Evolutionary conservation across 192 early-diverging fungal genomes (phyloP), one percentile per base, ranked within the genome.

Genomic region (Entomortierella beljakovae): DNA sequence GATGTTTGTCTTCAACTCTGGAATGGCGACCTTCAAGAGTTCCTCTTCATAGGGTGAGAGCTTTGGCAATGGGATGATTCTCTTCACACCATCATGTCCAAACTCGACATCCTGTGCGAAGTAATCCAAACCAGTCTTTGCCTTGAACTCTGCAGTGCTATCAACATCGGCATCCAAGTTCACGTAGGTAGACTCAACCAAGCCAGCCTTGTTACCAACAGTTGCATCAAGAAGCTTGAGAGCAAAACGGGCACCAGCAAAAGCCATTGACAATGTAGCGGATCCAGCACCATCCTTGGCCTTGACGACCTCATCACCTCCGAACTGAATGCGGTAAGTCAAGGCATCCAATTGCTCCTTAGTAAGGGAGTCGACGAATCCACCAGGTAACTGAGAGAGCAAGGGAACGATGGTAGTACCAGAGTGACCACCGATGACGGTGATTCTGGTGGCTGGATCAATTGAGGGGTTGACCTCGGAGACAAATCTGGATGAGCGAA

Each of bases 221-320:
- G 88, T 68, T 18, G 95, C 95, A 32, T 92, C 84, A 50, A 99
- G 87, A 46, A 99, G 73, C 16, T 93, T 92, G 69, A 88, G 82
- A 53, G 93, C 86, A 82, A 99, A 99, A 26, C 94, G 88, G 26
- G 93, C 91, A 48, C 91, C 93, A 52, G 93, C 92, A 63, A 87
- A 90, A 37, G 94, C 93, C 94, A 95, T 95, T 11, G 93, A 94
- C 49, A 96, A 85, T 8, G 93, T 96, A 43, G 94, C 94, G 31
- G 91, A 93, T 31, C 93, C 94, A 32, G 92, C 90, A 64, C 97
- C 82, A 50, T 79, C 82, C 89, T 98, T 98, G 74, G 97, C 97
- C 91, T 97, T 94, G 71, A 98, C 95, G 31, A 98, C 97, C 82
- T 98, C 97, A 80, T 98, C 97, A 65, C 97, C 97, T 79, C 94